Percentiles rank a stretch among this genome's conserved stretches.
These are phyloP conservation scores for Fusarium sacchari DNA, from an alignment of 2,329 filamentous ascomycete species.

Conservation along the genomic window DNA sequence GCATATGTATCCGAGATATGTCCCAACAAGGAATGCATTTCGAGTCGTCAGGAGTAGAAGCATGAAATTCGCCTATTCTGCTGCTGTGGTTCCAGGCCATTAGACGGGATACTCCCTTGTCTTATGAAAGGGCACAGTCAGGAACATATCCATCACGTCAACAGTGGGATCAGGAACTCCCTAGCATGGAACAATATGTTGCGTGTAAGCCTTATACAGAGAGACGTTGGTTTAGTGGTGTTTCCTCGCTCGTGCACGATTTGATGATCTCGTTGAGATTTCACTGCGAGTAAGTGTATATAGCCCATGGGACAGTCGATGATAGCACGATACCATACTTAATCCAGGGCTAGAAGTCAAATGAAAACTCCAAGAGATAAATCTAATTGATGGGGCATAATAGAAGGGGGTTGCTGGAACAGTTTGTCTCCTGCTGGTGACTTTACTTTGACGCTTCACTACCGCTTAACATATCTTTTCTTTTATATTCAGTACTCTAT, in stretches of 20 bases:
- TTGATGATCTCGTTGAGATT: neutral
- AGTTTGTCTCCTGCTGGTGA: neutral
- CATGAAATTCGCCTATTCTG: neutral
- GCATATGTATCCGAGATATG: neutral
- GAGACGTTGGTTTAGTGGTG: neutral
- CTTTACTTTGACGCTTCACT: neutral
- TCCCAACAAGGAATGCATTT: neutral
- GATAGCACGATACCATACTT: neutral
- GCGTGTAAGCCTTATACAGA: neutral
- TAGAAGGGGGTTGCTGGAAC: neutral
- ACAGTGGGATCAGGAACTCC: neutral
- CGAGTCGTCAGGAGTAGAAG: neutral
- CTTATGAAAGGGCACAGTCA: neutral
- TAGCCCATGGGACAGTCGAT: neutral
- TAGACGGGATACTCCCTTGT: neutral
- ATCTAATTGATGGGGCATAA: no score
- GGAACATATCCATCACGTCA: neutral
- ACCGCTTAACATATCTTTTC: neutral
- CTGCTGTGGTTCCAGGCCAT: neutral
- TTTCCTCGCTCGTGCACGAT: neutral
- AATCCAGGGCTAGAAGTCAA: neutral
- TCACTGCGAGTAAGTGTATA: neutral
- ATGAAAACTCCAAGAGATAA: neutral
- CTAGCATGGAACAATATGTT: no score
- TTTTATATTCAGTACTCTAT: neutral